phyloP scores from a whole-genome alignment of 345 rosid species.

The Salix udensis region DNA sequence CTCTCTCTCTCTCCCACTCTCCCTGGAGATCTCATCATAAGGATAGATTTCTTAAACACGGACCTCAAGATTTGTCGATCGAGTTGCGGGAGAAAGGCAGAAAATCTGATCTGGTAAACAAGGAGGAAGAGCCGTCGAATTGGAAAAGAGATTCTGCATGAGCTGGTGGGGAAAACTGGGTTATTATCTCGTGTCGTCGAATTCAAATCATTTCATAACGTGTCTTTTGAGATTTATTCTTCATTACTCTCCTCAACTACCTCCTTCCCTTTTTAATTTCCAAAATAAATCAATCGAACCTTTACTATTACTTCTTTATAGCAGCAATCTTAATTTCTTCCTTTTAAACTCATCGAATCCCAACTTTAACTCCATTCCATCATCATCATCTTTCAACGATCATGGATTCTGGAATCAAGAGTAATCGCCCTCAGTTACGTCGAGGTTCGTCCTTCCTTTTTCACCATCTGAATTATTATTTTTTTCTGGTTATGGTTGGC shows the following conservation, averaged over 20 bases:
- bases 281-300: slow-evolving; percentile 48
- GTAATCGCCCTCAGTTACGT: slow-evolving; percentile 63
- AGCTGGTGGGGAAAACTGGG: slow-evolving; percentile 89
- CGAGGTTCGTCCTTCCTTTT: slow-evolving; percentile 43
- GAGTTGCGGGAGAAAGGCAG: not conserved
- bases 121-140: slow-evolving; percentile 10
- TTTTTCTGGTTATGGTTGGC: not conserved
- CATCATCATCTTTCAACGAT: slow-evolving; percentile 1
- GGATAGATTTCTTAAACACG: not conserved
- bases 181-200: slow-evolving; percentile 40
- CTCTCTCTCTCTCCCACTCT: not conserved
- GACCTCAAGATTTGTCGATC: not conserved
- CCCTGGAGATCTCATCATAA: not conserved
- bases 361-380: slow-evolving; percentile 11
- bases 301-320: slow-evolving; percentile 18
- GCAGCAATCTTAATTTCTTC: not conserved
- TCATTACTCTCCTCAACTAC: slow-evolving; percentile 78
- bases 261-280: slow-evolving; percentile 45
- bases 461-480: not conserved
- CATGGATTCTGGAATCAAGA: slow-evolving; percentile 69
- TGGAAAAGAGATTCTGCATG: slow-evolving; percentile 58
- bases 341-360: not conserved
- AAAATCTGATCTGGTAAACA: not conserved
- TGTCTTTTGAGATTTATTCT: slow-evolving; percentile 72
- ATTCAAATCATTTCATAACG: slow-evolving; percentile 69